Evolutionary conservation across 495 filamentous ascomycete species (phyloP), one percentile per base, ranked within the genome.

Genomic region (Neurospora africana): DNA sequence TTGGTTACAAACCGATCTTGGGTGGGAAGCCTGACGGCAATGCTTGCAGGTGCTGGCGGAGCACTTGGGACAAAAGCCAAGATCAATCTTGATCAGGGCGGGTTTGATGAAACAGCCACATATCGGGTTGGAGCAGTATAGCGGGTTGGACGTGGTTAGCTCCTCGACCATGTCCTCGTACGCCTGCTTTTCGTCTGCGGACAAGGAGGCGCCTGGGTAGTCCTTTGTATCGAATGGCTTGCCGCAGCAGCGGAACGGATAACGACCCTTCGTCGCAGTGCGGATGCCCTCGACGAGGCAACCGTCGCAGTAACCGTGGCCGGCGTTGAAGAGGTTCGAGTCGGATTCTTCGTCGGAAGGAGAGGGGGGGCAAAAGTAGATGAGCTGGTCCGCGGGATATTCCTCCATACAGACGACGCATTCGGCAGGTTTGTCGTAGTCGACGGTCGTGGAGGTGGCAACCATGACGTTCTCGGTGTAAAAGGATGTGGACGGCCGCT

Each of bases 191-290:
- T 69, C 39, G 5, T 30, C 11, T 15, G 30, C 3, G 27, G 71
- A 68, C 67, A 72, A 27, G 13, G 65, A 37, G 36, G 30, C 9
- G 33, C 23, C 15, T 33, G 27, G 6, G 36, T 68, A 69, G n/a
- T 30, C 10, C 5, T 41, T 35, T n/a, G 35, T 30, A 9, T 30
- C 4, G 10, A 61, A 23, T 8, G 3, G 5, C 68, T 58, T 40
- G 19, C 67, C 71, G 41, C 71, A 72, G 40, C 71, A 72, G n/a
- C 53, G 67, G 36, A 72, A 72, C 1, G 71, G 36, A 19, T 38
- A 30, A 19, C 41, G 21, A 19, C n/a, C 47, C 30, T 35, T 35
- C 1, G 39, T 68, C 3, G 67, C 68, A 11, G 13, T 19, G 27
- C 38, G 36, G 68, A 72, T 69, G 6, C 71, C 71, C 4, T n/a